These are phyloP conservation scores for Aspergillus biplanus DNA, from an alignment of 495 filamentous ascomycete species.

Conservation along the genomic window DNA sequence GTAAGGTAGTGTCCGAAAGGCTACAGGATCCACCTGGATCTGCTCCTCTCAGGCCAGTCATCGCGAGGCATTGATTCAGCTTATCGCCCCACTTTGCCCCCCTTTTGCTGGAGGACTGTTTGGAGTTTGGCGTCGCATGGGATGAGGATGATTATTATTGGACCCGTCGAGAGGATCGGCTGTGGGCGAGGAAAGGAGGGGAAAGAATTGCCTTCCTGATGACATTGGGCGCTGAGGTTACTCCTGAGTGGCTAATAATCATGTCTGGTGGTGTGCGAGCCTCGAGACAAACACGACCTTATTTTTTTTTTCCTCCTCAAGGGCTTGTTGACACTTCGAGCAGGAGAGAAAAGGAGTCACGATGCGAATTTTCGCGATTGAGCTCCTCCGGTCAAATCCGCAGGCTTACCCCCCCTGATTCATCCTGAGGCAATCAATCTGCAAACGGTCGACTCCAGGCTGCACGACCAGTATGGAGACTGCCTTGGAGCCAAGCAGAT, in stretches of 20 bases:
- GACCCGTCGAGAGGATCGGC: constrained; percentile 19
- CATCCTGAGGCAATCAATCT: background rate
- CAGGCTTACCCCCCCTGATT: background rate
- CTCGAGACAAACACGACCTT: background rate
- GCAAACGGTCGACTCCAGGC: constrained; percentile 2
- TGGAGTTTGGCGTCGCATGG: constrained; percentile 13
- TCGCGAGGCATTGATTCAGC: constrained; percentile 8
- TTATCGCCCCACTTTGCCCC: constrained; percentile 31
- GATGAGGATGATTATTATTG: constrained; percentile 5
- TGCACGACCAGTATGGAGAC: constrained; percentile 5
- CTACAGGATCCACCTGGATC: constrained; percentile 19
- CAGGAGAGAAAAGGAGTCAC: constrained; percentile 8
- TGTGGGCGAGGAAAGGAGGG: constrained; percentile 8
- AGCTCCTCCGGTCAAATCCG: background rate
- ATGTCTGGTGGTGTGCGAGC: background rate
- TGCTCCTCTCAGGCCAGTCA: constrained; percentile 22
- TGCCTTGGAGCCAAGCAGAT: background rate
- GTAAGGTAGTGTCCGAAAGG: constrained; percentile 20
- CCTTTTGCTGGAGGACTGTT: background rate
- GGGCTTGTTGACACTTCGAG: background rate
- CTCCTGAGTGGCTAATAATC: constrained; percentile 2
- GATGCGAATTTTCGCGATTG: background rate
- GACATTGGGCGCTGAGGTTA: background rate
- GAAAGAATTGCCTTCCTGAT: background rate
- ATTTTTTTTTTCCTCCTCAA: too few species aligned